A percentile compares a stretch with the other conserved stretches of the same genome.
Conservation (phyloP, 2,329 filamentous ascomycete species). For the Clonostachys byssicola region DNA sequence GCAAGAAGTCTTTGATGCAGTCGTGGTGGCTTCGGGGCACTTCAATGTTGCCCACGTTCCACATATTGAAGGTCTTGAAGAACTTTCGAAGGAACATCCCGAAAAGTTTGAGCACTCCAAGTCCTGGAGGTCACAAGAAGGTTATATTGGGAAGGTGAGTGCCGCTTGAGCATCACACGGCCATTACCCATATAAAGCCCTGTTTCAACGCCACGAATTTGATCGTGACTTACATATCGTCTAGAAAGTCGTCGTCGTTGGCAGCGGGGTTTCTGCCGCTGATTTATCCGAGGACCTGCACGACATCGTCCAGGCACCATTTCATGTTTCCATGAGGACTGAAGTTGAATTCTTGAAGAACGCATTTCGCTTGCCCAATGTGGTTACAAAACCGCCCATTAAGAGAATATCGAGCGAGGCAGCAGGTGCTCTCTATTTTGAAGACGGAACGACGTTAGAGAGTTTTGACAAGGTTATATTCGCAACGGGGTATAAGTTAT, state of each 20-base stretch:
- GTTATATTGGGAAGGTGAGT: conserved; percentile 38
- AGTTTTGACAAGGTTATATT: no score
- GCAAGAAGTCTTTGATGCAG: conserved; percentile 57
- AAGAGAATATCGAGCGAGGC: no score
- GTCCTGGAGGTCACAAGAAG: conserved; percentile 40
- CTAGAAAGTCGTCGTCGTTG: conserved; percentile 56
- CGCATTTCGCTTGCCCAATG: no score
- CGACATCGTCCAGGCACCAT: conserved; percentile 35
- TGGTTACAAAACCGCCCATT: no score
- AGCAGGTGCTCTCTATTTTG: no score
- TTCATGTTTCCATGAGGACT: conserved; percentile 29
- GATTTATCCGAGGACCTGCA: conserved; percentile 55
- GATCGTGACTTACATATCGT: not conserved
- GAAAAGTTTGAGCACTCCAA: conserved; percentile 52
- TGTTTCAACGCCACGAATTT: no score
- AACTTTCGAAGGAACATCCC: conserved; percentile 35
- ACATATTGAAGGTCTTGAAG: conserved; percentile 39
- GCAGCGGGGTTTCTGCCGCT: conserved; percentile 59
- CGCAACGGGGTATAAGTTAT: no score
- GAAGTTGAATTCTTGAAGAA: no score
- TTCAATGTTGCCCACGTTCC: conserved; percentile 56
- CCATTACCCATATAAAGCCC: not conserved
- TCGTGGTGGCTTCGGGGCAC: conserved; percentile 57
- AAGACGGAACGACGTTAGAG: no score
- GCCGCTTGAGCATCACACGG: no score